Base-by-base conservation (phyloP, 2,329 filamentous ascomycete species). In the Pseudopithomyces chartarum region DNA sequence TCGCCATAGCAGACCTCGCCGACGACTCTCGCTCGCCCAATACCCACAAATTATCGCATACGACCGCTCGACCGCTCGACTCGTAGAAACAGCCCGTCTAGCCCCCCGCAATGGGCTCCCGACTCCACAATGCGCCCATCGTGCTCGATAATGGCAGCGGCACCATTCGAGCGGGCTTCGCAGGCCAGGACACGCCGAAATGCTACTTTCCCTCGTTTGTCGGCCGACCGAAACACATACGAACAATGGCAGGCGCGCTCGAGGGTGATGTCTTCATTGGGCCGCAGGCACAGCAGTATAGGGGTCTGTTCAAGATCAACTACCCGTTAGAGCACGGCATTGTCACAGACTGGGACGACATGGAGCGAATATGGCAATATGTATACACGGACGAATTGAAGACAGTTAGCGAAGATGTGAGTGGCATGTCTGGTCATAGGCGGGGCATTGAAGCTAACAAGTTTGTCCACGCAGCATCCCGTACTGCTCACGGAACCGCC, bases 281-380 rank as follows among this genome's bases (percentile, higher is more conserved):
- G 50, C 89, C 93, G 69, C 89, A 92, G 76, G 93, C 94, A 57
- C 90, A 92, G 67, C 93, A 98, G 73, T 84, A 97, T 70, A 87
- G 94, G 71, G 95, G 95, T 2, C 81, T 99, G 59, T 84, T 99
- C 67, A 99, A 98, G 85, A 97, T 99, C 69, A 85, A 88, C 64
- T 98, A 98, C 75, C 95, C 95, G 43, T 81, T 99, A 54, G 95
- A 98, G 80, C 95, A 99, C 76, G 95, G 95, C 67, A 96, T 99
- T 70, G 95, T 99, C 61, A 99, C 95, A 66, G 92, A 99, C 78
- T 99, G 95, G 95, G 95, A 98, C 74, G 95, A 99, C 74, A 99
- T 99, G 95, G 95, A 99, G 82, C 88, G 92, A 80, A 99, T 99
- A 79, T 99, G 95, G 95, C 91, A 96, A 70, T 95, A 96, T 73